Base-by-base conservation (phyloP, 176 grass and related monocot species). In the Rhynchospora pubera region DNA sequence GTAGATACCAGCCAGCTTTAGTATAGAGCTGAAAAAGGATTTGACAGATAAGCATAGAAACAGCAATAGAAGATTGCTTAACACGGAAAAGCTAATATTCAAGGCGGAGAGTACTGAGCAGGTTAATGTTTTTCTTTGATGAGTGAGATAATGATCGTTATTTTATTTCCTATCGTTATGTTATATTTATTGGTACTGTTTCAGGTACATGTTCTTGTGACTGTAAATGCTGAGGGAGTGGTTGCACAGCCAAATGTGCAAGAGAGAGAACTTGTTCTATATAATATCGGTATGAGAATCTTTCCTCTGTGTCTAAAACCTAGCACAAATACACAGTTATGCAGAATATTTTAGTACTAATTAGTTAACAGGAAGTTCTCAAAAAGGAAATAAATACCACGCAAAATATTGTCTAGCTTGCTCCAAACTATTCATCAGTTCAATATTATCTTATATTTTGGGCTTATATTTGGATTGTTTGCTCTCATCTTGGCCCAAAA, bases 81-180 rank as follows among this genome's bases (percentile, higher is more conserved):
- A 99, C 83, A 93, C 91, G 22, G 92, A 99, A 68, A 99, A 99
- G 82, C 85, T 99, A 14, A 90, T 95, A 59, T 99, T 99, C 82
- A 83, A 91, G 77, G 87, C 93, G 42, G 87, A 90, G 26, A 80
- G 70, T 84, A 80, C 42, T 26, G 14, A 81, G 16, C 84, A 75
- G 77, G 93, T 93, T 26, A 68, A 84, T 63, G 5, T 77, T 86
- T 69, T 26, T 16, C 18, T 57, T 32, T 14, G 30, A 58, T 60
- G 55, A 61, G 3, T 79, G 28, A 63, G 15, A 63, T 47, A 47
- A 80, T 5, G 12, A 44, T 80, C 34, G 23, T 14, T 80, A 9
- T 62, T 76, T 53, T 79, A 61, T 39, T 11, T 80, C 6, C 19
- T 60, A 39, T 70, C 86, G 39, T 18, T 44, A 70, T 62, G 19